Percentiles rank a stretch among this genome's conserved stretches.
Evolutionary conservation across 108 stramenopile genomes (phyloP).

Genomic region (Ochromonas danica): DNA sequence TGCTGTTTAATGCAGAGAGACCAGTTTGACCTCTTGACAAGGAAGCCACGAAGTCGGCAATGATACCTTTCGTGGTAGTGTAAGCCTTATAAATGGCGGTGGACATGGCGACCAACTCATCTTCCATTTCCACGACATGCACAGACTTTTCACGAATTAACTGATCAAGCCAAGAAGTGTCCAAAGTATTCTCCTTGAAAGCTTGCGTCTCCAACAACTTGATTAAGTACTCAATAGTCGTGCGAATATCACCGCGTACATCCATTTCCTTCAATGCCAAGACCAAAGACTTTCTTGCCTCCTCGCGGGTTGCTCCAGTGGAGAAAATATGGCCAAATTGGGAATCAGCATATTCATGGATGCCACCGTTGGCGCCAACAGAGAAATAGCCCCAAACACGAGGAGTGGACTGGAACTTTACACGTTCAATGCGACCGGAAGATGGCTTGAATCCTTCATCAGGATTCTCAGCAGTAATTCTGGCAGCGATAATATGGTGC

Average conservation of each 20-base stretch:
- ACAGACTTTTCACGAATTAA: conserved; percentile 79
- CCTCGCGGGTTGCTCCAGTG: conserved; percentile 87
- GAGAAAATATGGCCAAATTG: conserved; percentile 98
- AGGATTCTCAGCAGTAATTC: conserved; percentile 97
- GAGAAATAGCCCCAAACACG: conserved; percentile 97
- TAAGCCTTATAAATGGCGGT: conserved; percentile 86
- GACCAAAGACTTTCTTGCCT: conserved; percentile 87
- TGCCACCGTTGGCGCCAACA: conserved; percentile 92
- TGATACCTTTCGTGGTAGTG: conserved; percentile 68
- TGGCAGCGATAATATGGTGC: conserved; percentile 91
- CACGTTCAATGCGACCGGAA: conserved; percentile 87
- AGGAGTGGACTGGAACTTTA: conserved; percentile 95
- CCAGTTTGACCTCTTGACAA: conserved; percentile 87
- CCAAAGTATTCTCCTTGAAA: conserved; percentile 93
- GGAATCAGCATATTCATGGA: conserved; percentile 96
- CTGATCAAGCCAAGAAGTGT: conserved; percentile 93
- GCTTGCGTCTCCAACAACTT: conserved; percentile 88
- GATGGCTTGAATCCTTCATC: conserved; percentile 99
- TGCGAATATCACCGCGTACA: conserved; percentile 96
- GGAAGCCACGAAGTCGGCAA: conserved; percentile 66
- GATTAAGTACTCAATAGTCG: conserved; percentile 94
- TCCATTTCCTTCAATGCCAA: conserved; percentile 94
- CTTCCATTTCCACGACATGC: neutral
- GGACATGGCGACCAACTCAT: conserved; percentile 71
- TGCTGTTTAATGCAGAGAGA: conserved; percentile 68